Evolutionary conservation across 352 stramenopile species (phyloP).

Genomic region (Globisporangium nagaii): DNA sequence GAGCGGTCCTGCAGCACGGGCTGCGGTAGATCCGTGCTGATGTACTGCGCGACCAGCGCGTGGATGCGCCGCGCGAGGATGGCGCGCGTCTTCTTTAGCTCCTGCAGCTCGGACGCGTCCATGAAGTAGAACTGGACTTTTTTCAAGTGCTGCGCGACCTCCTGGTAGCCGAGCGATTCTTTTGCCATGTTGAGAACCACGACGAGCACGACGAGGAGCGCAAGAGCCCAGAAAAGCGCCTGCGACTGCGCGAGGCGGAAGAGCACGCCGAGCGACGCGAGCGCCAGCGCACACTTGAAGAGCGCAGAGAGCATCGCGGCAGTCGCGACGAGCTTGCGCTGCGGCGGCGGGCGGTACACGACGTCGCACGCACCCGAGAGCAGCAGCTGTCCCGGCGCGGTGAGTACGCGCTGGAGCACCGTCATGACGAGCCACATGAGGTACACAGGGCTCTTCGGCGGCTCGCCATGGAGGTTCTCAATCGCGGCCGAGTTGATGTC

Average conservation of each 20-base stretch:
- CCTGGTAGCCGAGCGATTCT: constrained; percentile 27
- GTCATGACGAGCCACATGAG: constrained; percentile 41
- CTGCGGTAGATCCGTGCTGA: constrained; percentile 54
- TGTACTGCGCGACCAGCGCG: constrained; percentile 58
- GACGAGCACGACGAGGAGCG: constrained; percentile 25
- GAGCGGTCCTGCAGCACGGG: constrained; percentile 56
- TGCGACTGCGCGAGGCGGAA: constrained; percentile 24
- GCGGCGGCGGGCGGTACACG: constrained; percentile 38
- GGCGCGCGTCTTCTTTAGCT: constrained; percentile 48
- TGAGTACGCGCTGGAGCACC: constrained; percentile 31
- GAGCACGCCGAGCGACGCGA: constrained; percentile 24
- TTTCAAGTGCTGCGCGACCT: constrained; percentile 54
- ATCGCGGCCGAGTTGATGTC: constrained; percentile 61
- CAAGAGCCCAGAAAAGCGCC: constrained; percentile 20
- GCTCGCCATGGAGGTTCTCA: constrained; percentile 22
- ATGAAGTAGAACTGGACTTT: constrained; percentile 76
- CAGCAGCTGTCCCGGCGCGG: constrained; percentile 35
- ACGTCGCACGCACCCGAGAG: constrained; percentile 45
- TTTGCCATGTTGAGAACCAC: constrained; percentile 28
- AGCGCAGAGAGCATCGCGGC: constrained; percentile 5
- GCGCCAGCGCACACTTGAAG: constrained; percentile 6
- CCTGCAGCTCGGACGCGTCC: constrained; percentile 41
- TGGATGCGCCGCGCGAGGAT: constrained; percentile 59
- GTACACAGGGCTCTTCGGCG: constrained; percentile 37
- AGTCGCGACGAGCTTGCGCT: constrained; percentile 18